Base-by-base conservation (phyloP, 495 filamentous ascomycete genomes). In the Terfezia boudieri region DNA sequence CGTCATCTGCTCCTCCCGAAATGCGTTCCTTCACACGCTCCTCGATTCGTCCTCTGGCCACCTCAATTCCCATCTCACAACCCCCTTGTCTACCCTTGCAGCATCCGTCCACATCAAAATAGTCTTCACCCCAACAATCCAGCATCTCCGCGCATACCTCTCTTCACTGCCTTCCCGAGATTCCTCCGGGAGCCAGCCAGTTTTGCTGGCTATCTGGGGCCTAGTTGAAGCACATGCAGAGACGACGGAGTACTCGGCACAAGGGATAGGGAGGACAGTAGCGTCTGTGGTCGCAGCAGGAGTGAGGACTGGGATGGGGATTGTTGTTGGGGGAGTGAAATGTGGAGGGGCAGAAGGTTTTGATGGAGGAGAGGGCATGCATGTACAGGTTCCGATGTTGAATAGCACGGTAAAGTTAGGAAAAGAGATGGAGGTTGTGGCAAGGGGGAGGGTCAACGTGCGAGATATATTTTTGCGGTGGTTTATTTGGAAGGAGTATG, bases 401-500 rank as follows among this genome's bases (percentile, higher is more conserved):
- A 23, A 43, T 32, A 32, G 17, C 26, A 41, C 3, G 8, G 35
- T 3, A 43, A 16, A 22, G 37, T 26, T 6, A 20, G 48, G 23
- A 32, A 14, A 52, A 32, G 36, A 22, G 17, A 35, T 16, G 57
- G 51, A 10, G 51, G 57, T 9, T 32, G 38, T 38, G 35, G 22
- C 20, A 52, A 37, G 49, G 22, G 38, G 32, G 37, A 53, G 50
- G 26, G 9, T 3, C 20, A 41, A 20, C 4, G 41, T 46, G 12
- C 1, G 17, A 20, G 17, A 14, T 14, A 20, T 46, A 20, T 46
- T 46, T 46, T 14, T 4, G 41, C 12, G 41, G 4, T 46, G 41
- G 41, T 46, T 46, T 46, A 14, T 14, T 14, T 46, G 41, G 41
- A 20, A 6, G 51, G 80, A 73, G 48, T 53, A 35, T 48, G 38